Evolutionary conservation across 371 early-diverging fungal genomes (phyloP), one percentile per base, ranked within the genome.

Genomic region (Rhizopus microsporus): DNA sequence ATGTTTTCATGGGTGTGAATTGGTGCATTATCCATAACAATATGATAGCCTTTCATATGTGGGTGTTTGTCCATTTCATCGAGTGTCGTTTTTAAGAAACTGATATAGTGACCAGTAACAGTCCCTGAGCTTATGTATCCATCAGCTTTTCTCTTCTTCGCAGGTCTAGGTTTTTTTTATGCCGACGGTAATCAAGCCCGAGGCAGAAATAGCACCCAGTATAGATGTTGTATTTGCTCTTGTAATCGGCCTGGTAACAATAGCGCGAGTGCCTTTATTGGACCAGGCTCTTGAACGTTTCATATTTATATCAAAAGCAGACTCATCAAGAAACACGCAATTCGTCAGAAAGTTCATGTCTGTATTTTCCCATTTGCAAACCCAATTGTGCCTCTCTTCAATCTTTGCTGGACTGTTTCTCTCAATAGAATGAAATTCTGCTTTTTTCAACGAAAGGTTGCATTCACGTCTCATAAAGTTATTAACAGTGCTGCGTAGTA

Each of bases 61-160:
- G 51, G 51, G 56, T 65, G 54, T 43, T 65, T 65, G 50, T 65
- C 57, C 57, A 65, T 52, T 54, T 54, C 57, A 59, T 65, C 60
- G 17, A 65, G 50, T 34, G 55, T 54, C 23, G 37, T 53, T 47
- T 52, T 57, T 49, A 65, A 57, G 51, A 60, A 65, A 53, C 44
- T 57, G 3, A 60, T 53, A 39, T 57, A 60, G 33, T 60, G 65
- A n/a, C 57, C 57, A 1, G 45, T 60, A 12, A 56, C 60, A 35
- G 60, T 53, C 10, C 60, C 65, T 64, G 64, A 56, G 42, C 64
- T 59, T 55, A 59, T 34, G 15, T 64, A 59, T 39, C 64, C 59
- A 7, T 59, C 64, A 15, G 59, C 33, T 44, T 65, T 65, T 60
- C 60, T 59, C 60, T 65, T 65, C 59, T 63, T 63, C 1, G 39